Evolutionary conservation across 2,329 filamentous ascomycete species (phyloP).

Genomic region (Tolypocladium amazonense): DNA sequence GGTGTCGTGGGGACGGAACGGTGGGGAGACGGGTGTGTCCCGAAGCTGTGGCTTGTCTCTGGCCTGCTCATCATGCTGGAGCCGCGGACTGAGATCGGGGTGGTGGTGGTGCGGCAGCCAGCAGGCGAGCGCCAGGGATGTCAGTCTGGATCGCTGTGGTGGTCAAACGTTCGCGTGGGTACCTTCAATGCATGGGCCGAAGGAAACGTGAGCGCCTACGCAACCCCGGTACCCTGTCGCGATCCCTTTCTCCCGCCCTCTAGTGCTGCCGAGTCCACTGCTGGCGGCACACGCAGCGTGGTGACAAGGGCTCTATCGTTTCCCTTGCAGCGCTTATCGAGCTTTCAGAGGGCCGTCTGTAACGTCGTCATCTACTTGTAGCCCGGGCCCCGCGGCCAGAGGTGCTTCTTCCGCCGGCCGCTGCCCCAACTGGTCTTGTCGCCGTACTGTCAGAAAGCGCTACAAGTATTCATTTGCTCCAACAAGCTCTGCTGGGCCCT

Average conservation of each 20-base stretch:
- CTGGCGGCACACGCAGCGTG: neutral
- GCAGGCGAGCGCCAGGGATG: conserved; percentile 13
- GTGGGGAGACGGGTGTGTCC: neutral
- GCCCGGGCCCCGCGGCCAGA: neutral
- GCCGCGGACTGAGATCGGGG: conserved; percentile 10
- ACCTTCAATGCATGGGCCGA: conserved; percentile 11
- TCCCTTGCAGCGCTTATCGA: neutral
- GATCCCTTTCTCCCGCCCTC: conserved; percentile 2
- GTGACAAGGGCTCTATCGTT: neutral
- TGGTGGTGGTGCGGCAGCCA: conserved; percentile 11
- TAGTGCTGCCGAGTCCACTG: conserved; percentile 1
- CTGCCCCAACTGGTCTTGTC: neutral
- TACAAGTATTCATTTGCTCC: neutral
- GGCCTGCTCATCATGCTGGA: conserved; percentile 4
- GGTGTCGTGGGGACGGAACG: neutral
- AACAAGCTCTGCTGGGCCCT: neutral
- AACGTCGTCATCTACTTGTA: neutral
- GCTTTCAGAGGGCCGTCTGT: neutral
- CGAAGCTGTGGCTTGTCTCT: neutral
- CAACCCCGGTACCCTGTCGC: conserved; percentile 3
- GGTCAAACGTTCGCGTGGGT: conserved; percentile 10
- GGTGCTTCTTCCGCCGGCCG: neutral
- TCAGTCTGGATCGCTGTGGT: conserved; percentile 9
- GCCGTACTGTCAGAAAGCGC: neutral
- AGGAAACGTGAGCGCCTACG: conserved; percentile 8